Base-by-base conservation (phyloP, 108 stramenopile species). In the Cyclostephanos invisitatus region DNA sequence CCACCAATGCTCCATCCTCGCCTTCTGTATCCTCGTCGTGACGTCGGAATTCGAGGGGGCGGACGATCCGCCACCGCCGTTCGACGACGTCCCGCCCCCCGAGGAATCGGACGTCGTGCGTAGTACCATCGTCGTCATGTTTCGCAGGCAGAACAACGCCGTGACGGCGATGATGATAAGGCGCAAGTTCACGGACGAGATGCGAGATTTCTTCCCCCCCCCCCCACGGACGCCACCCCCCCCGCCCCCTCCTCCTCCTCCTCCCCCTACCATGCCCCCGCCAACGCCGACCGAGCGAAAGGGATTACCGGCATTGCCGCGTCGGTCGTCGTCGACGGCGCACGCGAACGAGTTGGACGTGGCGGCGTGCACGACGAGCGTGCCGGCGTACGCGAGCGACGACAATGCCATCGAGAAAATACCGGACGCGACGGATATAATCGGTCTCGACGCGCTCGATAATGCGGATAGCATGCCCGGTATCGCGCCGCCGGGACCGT, bases 1-100 rank as follows among this genome's bases (percentile, higher is more conserved):
- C 68, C 68, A 69, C 68, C 60, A 69, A 48, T 70, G 60, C 49
- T 40, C 56, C 32, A 32, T 32, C 40, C 65, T 76, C 18, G 80
- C 75, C 15, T 64, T 76, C 44, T 76, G 58, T 47, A 76, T 81
- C 69, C 65, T 71, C 53, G 74, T 66, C 62, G 25, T 5, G 25
- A 24, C 53, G 10, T 25, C 53, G 22, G 53, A 46, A 46, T 46
- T 46, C 44, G 44, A 15, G 14, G 44, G 0, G 0, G 44, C 14
- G 44, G 44, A 46, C 44, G 44, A 15, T 2, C 15, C 44, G 14
- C 15, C 14, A 14, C 15, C 14, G 2, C 44, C 44, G 15, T 14
- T 15, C 44, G 44, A 40, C 40, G 7, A 8, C 11, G 10, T 0
- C 0, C 40, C 40, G 7, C 1, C 7, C 40, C 40, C 7, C 3